Percentiles rank a stretch among this genome's conserved stretches.
Conservation (phyloP, 164 flowering plant genomes). For the Nymphaea thermarum region DNA sequence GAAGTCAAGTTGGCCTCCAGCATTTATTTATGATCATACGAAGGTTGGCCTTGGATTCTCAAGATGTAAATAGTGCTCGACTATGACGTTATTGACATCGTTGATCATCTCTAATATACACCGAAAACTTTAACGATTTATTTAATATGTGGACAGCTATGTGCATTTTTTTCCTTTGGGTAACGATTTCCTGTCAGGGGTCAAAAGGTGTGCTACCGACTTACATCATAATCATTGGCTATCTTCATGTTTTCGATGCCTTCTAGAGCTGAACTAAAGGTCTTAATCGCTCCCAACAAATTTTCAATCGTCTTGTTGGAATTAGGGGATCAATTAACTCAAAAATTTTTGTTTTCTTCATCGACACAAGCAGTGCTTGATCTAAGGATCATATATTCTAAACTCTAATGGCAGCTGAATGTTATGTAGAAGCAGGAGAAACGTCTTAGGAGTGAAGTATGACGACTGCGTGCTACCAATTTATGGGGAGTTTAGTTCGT, state of each 20-base stretch:
- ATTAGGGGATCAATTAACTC: background rate
- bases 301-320: background rate
- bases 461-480: no score
- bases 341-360: background rate
- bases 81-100: background rate
- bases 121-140: background rate
- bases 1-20: background rate
- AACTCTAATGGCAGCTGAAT: no score
- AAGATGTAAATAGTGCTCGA: background rate
- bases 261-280: background rate
- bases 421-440: no score
- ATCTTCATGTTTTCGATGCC: background rate
- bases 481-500: no score
- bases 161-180: background rate
- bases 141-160: background rate
- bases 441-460: no score
- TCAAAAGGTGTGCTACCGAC: background rate
- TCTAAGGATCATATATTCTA: background rate
- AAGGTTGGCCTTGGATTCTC: background rate
- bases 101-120: background rate
- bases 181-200: background rate
- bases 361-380: background rate
- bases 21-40: background rate
- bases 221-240: background rate
- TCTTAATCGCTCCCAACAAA: no score